Evolutionary conservation across 1,284 basidiomycete species (phyloP), one percentile per base, ranked within the genome.

Genomic region (Leccinum pseudoinsigne): DNA sequence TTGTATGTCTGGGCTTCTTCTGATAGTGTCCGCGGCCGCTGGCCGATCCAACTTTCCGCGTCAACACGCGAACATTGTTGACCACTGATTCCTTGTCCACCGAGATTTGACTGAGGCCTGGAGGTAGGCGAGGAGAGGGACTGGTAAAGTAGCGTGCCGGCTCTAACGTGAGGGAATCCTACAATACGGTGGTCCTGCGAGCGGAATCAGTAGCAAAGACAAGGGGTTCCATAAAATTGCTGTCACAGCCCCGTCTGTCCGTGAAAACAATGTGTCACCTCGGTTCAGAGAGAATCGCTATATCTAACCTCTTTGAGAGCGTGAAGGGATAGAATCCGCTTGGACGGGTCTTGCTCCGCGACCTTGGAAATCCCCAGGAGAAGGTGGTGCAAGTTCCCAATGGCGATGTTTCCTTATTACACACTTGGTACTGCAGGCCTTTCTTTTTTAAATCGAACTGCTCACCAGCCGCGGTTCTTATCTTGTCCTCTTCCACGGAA

Each of bases 271-370:
- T 28, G 28, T 28, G 28, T 28, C 28, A 28, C 28, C 28, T 28
- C 28, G 28, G 28, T 28, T 28, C 28, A 28, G 28, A 28, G 28
- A 28, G 28, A 36, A 58, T 8, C 4, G 11, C 4, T 31, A 11
- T 28, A 18, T 64, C 75, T 59, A 36, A 90, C 92, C 82, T 99
- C 97, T 78, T 98, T 98, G 45, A 98, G 80, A 11, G 96, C 93
- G 70, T 98, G 93, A 55, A 99, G 82, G 16, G 95, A 89, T 18
- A 98, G 79, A 26, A 97, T 78, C 11, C 94, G 86, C 69, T 88
- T 90, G 71, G 28, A 28, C 28, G 8, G 28, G 28, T 28, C 28
- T 28, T 28, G 28, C 28, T 28, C 28, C 28, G 28, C 28, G 28
- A 28, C 28, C 28, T 28, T 28, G 28, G 8, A 8, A 8, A 28